Base-by-base conservation (phyloP, 306 rosid species). In the Quercus bicolor region DNA sequence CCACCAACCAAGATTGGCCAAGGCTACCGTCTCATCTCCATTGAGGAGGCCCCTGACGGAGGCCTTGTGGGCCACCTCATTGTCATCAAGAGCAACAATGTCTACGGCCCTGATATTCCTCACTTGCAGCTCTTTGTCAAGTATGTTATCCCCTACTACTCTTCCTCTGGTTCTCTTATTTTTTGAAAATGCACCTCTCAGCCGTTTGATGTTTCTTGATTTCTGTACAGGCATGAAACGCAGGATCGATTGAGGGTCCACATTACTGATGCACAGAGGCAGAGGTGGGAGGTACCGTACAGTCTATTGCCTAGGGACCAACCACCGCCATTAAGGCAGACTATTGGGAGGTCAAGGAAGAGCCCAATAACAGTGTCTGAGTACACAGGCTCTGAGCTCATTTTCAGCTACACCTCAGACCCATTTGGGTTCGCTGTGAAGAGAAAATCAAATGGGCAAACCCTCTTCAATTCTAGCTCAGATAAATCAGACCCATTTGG, bases 251-350 rank as follows among this genome's bases (percentile, higher is more conserved):
- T 93, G 81, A 90, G 99, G 83, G 91, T 95, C 4, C 96, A 91
- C 74, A 91, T 95, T 43, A 88, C 98, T 19, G 99, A 93, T 68
- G 95, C 96, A 0, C 78, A 83, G 57, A 92, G 84, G 69, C 94
- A 86, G 77, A 85, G 98, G 65, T 95, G 99, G 99, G 99, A 95
- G 74, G 97, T 95, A 1, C 99, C 99, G 21, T 93, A 95, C 85
- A 72, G 86, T 70, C 93, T 95, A 13, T 26, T 95, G 7, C 98
- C 97, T 4, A 83, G 99, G 55, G 94, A 91, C 61, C 81, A 86
- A 45, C 92, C 98, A 12, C 98, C 96, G 24, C 73, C 84, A 5
- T 56, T 86, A 65, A 76, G 81, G 64, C 88, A 83, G 64, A 75
- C 83, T 11, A 84, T 83, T 75, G 88, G 86, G 66, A 84, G 66